A percentile compares a stretch with the other conserved stretches of the same genome.
These are phyloP conservation scores for Aspergillus caelatus DNA, from an alignment of 2,329 filamentous ascomycete genomes.

Conservation along the genomic window DNA sequence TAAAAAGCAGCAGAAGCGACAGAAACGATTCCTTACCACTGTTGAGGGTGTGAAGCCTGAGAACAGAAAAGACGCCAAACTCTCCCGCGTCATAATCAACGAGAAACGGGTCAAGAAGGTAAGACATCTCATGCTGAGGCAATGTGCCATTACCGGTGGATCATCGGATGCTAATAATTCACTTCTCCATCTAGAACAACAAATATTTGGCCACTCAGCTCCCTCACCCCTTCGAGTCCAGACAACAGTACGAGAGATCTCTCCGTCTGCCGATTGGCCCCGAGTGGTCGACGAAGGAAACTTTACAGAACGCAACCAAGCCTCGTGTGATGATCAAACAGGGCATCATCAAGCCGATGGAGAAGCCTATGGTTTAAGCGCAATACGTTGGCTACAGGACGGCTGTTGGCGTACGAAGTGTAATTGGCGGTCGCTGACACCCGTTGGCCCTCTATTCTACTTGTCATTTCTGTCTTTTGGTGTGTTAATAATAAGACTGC, in stretches of 20 bases:
- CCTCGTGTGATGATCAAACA: slow-evolving; percentile 88
- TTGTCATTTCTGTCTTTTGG: neutral
- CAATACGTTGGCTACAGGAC: slow-evolving; percentile 8
- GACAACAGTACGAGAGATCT: slow-evolving; percentile 86
- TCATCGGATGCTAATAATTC: slow-evolving; percentile 10
- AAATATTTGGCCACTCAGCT: slow-evolving; percentile 83
- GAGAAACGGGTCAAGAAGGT: slow-evolving; percentile 90
- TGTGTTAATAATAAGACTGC: neutral
- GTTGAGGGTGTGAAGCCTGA: slow-evolving; percentile 72
- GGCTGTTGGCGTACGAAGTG: slow-evolving; percentile 10
- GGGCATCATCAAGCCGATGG: slow-evolving; percentile 85
- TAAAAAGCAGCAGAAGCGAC: slow-evolving; percentile 64
- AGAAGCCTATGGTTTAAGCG: slow-evolving; percentile 65
- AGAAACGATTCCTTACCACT: slow-evolving; percentile 54
- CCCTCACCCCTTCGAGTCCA: slow-evolving; percentile 86
- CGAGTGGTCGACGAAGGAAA: slow-evolving; percentile 96
- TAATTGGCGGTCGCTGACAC: neutral
- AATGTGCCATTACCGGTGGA: neutral
- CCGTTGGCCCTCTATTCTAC: neutral
- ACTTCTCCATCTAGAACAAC: slow-evolving; percentile 61
- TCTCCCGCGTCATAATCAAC: slow-evolving; percentile 86
- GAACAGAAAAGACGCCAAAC: slow-evolving; percentile 78
- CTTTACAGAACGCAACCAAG: slow-evolving; percentile 86
- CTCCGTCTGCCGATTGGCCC: slow-evolving; percentile 84
- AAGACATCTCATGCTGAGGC: slow-evolving; percentile 26